phyloP scores from a whole-genome alignment of 1,139 yeast genomes.

The Candida buenavistaensis region DNA sequence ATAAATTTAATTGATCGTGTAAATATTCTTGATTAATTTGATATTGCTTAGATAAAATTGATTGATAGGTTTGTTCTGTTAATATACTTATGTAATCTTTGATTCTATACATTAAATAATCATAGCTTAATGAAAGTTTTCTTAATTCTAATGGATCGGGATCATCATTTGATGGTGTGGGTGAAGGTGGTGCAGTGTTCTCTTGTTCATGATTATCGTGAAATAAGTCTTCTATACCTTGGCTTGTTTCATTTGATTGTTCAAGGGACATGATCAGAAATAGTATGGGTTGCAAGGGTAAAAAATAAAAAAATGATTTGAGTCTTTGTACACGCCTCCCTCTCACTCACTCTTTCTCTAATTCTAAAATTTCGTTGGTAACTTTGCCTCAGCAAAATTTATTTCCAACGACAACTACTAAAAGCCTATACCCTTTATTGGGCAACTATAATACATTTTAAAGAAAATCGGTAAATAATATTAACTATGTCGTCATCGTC shows the following conservation, averaged over 20 bases:
- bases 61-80: slow-evolving; percentile 34
- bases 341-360: not conserved
- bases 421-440: too few species aligned
- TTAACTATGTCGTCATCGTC: slow-evolving; percentile 10
- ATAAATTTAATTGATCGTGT: slow-evolving; percentile 35
- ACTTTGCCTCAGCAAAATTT: too few species aligned
- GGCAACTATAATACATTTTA: too few species aligned
- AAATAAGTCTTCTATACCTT: too few species aligned
- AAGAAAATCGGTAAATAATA: too few species aligned
- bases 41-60: slow-evolving; percentile 29
- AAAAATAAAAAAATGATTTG: not conserved
- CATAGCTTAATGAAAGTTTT: slow-evolving; percentile 58
- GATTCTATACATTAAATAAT: slow-evolving; percentile 61
- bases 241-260: too few species aligned
- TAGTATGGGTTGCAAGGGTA: too few species aligned
- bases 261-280: too few species aligned
- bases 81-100: slow-evolving; percentile 49
- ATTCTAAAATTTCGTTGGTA: not conserved
- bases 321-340: not conserved
- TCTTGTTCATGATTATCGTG: too few species aligned
- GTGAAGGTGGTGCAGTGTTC: slow-evolving; percentile 2
- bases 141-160: slow-evolving; percentile 67
- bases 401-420: too few species aligned
- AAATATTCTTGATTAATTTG: slow-evolving; percentile 35
- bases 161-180: slow-evolving; percentile 20